Percentiles rank a stretch among this genome's conserved stretches.
Conservation (phyloP, 1,139 yeast genomes). For the Scheffersomyces titani region DNA sequence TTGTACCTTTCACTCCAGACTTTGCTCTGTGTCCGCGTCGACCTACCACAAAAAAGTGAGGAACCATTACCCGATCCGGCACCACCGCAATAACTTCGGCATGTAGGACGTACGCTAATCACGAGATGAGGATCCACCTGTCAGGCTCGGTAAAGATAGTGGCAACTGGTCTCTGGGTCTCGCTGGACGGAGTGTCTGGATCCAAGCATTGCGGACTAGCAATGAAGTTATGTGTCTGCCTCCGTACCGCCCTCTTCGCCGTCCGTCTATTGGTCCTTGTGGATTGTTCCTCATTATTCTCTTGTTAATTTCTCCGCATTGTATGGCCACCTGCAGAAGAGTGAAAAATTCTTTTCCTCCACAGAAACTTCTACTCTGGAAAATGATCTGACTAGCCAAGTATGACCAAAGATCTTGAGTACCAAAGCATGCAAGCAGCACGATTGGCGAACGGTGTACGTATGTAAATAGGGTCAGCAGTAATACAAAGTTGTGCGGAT, state of each 20-base stretch:
- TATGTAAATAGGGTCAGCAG: not conserved
- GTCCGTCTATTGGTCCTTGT: not conserved
- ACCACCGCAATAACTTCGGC: not conserved
- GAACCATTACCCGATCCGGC: not conserved
- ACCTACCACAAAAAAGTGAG: not conserved
- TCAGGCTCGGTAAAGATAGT: not conserved
- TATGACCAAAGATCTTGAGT: not conserved
- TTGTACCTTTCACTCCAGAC: not conserved
- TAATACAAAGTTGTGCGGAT: not conserved
- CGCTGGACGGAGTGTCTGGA: not conserved
- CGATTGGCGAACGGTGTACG: not conserved
- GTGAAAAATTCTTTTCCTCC: not conserved
- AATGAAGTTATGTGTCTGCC: not conserved
- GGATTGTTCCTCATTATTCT: not conserved
- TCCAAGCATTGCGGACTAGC: not conserved
- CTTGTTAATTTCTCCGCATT: not conserved
- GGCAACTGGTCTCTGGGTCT: not conserved
- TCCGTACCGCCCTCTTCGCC: not conserved
- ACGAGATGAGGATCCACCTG: not conserved
- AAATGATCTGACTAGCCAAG: not conserved
- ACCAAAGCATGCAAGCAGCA: not conserved
- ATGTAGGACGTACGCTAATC: not conserved
- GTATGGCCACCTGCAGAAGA: not conserved
- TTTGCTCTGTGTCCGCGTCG: not conserved
- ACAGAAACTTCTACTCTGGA: not conserved